Evolutionary conservation across 2,329 filamentous ascomycete genomes (phyloP), one percentile per base, ranked within the genome.

Genomic region (Grosmannia penicillata): DNA sequence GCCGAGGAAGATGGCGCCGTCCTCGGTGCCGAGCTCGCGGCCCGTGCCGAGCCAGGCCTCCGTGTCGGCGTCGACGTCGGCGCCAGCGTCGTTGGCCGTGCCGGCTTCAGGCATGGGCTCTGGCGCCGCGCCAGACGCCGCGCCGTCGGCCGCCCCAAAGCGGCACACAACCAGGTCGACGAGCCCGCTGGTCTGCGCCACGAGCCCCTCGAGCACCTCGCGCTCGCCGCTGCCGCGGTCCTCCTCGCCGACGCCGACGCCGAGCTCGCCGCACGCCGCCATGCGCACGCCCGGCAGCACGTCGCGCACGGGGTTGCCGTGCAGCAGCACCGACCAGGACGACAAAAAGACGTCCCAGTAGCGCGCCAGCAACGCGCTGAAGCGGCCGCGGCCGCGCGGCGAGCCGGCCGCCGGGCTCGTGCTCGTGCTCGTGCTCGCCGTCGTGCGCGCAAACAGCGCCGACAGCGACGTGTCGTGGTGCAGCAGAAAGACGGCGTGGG

Each of bases 161-260:
- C 82, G 78, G 31, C 83, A 86, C 4, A 95, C 86, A 30, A 95
- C 66, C 35, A 96, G 57, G 57, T 98, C 91, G 6, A 93, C 72
- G 28, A 98, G 66, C 1, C 91, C 91, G 37, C 91, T 79, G 19
- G 84, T 82, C 39, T 82, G 69, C 9, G 68, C 70, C 2, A 85
- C 75, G 44, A 94, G 75, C n/a, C 85, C 85, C 56, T 96, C 89
- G 2, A 98, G 64, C 0, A 96, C 89, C 49, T 93, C 89, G 49
- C 89, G 70, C 61, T 96, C 89, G 24, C 86, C 86, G 53, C 89
- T 95, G 5, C 89, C 89, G 55, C 86, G 80, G 39, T 95, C 84
- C 60, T 96, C 91, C 55, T 96, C 91, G 15, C 91, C 91, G 1
- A 96, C 91, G 0, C 91, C 91, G 33, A 95, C 74, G 14, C 91